Conservation (phyloP, 306 rosid genomes). For the Rubus parviflorus region DNA sequence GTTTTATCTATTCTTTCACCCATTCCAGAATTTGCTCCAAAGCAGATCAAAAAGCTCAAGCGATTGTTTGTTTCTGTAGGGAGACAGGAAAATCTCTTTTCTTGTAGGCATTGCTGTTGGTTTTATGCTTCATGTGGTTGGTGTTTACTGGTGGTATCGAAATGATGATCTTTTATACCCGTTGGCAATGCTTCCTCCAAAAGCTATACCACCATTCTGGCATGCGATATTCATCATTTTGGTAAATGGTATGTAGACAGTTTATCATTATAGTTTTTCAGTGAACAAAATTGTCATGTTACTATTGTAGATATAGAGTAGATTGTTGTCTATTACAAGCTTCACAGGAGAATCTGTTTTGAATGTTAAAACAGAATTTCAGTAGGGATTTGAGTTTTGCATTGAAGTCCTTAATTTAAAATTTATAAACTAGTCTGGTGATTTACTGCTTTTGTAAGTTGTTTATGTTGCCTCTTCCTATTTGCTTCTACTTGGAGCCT, state of each 20-base stretch:
- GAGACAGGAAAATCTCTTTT: constrained; percentile 69
- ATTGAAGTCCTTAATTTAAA: background rate
- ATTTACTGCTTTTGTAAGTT: background rate
- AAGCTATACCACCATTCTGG: constrained; percentile 75
- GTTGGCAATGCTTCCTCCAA: constrained; percentile 79
- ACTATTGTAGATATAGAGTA: background rate
- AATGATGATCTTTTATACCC: constrained; percentile 75
- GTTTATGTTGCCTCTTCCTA: background rate
- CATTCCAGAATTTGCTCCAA: background rate
- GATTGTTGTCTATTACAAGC: background rate
- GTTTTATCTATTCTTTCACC: background rate
- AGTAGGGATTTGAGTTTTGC: background rate
- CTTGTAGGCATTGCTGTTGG: constrained; percentile 48
- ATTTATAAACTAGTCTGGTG: background rate
- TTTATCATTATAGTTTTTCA: background rate
- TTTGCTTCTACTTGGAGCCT: background rate
- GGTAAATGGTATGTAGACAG: constrained; percentile 71
- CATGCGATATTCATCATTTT: constrained; percentile 77
- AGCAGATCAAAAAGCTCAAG: constrained; percentile 25
- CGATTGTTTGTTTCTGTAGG: constrained; percentile 52
- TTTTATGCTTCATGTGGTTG: constrained; percentile 66
- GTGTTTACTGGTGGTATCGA: constrained; percentile 76
- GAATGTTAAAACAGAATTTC: constrained; percentile 5
- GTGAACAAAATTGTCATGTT: background rate
- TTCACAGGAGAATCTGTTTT: background rate